Evolutionary conservation across 495 filamentous ascomycete genomes (phyloP).

Genomic region (Neurospora tetraspora): DNA sequence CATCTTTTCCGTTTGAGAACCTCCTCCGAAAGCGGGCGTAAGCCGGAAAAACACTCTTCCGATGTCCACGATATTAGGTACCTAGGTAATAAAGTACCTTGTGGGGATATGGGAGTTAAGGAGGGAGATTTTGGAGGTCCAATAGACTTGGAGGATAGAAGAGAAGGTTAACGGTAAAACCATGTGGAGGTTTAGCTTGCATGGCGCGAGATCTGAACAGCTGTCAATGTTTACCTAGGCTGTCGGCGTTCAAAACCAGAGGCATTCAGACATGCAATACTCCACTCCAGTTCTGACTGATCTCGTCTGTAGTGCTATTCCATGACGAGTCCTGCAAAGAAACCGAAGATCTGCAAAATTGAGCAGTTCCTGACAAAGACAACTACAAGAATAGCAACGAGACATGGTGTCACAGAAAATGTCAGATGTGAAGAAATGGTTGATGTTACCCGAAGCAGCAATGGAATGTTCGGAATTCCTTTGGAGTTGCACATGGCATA

Average conservation of each 20-base stretch:
- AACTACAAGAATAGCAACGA: neutral
- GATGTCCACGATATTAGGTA: neutral
- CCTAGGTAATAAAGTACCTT: too few relatives aligned
- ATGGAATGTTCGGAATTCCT: neutral
- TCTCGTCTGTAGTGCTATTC: too few relatives aligned
- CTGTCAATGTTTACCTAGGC: too few relatives aligned
- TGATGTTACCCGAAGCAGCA: neutral
- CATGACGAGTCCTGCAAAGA: neutral
- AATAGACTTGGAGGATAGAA: too few relatives aligned
- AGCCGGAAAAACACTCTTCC: neutral
- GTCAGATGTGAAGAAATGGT: neutral
- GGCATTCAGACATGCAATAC: too few relatives aligned
- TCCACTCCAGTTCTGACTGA: too few relatives aligned
- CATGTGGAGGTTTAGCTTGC: neutral
- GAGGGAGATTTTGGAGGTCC: too few relatives aligned
- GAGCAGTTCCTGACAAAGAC: neutral
- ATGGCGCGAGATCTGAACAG: neutral
- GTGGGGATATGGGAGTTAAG: too few relatives aligned
- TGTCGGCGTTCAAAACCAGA: too few relatives aligned
- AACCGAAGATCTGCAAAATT: neutral
- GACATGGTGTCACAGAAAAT: neutral
- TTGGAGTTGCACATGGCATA: neutral
- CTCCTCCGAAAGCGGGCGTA: neutral
- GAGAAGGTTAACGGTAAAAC: too few relatives aligned
- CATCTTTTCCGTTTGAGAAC: rapidly evolving